Percentiles rank a stretch among this genome's conserved stretches.
Evolutionary conservation across 2,329 filamentous ascomycete genomes (phyloP).

Genomic region (Aureobasidium uvarum): DNA sequence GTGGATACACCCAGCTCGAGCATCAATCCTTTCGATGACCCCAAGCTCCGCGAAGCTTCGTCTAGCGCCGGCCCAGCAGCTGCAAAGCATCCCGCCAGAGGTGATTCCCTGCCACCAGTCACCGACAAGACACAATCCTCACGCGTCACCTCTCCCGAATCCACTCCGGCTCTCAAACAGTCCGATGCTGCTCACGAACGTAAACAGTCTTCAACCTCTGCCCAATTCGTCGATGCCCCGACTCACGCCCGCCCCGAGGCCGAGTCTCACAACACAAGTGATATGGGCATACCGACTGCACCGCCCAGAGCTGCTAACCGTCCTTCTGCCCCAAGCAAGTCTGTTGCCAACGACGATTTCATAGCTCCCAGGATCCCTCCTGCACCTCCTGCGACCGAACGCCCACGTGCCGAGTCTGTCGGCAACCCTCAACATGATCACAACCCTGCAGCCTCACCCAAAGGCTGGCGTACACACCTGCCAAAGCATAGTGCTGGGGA

Average conservation of each 20-base stretch:
- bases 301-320: constrained; percentile 50
- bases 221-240: constrained; percentile 40
- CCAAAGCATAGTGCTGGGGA: constrained; percentile 67
- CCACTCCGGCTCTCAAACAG: constrained; percentile 41
- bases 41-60: constrained; percentile 37
- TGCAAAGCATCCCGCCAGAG: constrained; percentile 49
- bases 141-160: constrained; percentile 29
- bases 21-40: constrained; percentile 43
- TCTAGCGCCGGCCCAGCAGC: constrained; percentile 38
- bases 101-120: constrained; percentile 56
- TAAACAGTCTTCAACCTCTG: constrained; percentile 41
- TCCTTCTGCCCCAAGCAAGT: constrained; percentile 46
- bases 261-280: constrained; percentile 43
- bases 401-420: constrained; percentile 43
- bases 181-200: constrained; percentile 39
- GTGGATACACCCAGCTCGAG: constrained; percentile 40
- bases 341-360: constrained; percentile 43
- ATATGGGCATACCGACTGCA: constrained; percentile 45
- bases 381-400: constrained; percentile 40
- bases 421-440: constrained; percentile 46
- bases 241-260: constrained; percentile 29
- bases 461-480: constrained; percentile 35
- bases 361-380: constrained; percentile 48
- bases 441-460: constrained; percentile 33
- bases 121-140: constrained; percentile 39